These are phyloP conservation scores for Amphirosellinia nigrospora DNA, from an alignment of 495 filamentous ascomycete genomes.

Conservation along the genomic window DNA sequence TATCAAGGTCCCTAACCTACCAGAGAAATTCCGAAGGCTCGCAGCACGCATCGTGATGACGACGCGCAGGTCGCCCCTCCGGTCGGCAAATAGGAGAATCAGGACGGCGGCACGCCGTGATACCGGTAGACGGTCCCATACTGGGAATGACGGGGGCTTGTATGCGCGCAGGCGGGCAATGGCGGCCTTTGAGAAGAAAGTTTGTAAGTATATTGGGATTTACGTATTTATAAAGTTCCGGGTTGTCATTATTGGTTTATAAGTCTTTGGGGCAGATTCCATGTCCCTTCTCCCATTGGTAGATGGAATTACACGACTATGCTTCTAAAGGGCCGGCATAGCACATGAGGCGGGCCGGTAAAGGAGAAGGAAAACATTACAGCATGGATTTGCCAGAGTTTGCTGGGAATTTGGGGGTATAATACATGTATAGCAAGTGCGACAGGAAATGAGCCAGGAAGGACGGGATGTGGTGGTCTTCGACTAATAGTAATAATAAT, in stretches of 20 bases:
- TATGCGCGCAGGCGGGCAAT: slow-evolving; percentile 78
- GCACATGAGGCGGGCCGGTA: not conserved
- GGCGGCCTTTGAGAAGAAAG: slow-evolving; percentile 64
- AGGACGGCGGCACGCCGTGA: slow-evolving; percentile 81
- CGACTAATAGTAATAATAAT: slow-evolving; percentile 11
- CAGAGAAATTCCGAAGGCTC: slow-evolving; percentile 67
- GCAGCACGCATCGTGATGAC: slow-evolving; percentile 87
- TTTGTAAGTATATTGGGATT: slow-evolving; percentile 33
- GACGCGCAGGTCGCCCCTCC: slow-evolving; percentile 74
- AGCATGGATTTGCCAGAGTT: not conserved
- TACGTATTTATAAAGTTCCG: not conserved
- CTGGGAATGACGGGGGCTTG: slow-evolving; percentile 60
- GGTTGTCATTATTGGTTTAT: slow-evolving; percentile 5
- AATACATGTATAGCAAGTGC: not conserved
- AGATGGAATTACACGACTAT: not conserved
- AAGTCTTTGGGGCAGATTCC: slow-evolving; percentile 19
- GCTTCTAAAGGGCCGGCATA: not conserved
- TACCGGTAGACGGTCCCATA: slow-evolving; percentile 67
- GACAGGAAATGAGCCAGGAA: not conserved
- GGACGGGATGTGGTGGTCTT: too few species aligned
- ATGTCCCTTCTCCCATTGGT: not conserved
- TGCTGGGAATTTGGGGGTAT: not conserved
- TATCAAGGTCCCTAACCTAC: slow-evolving; percentile 30
- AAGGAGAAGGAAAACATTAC: not conserved
- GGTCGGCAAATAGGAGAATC: slow-evolving; percentile 83